Conservation (phyloP, 352 stramenopile genomes). For the Lagenidium sp. region DNA sequence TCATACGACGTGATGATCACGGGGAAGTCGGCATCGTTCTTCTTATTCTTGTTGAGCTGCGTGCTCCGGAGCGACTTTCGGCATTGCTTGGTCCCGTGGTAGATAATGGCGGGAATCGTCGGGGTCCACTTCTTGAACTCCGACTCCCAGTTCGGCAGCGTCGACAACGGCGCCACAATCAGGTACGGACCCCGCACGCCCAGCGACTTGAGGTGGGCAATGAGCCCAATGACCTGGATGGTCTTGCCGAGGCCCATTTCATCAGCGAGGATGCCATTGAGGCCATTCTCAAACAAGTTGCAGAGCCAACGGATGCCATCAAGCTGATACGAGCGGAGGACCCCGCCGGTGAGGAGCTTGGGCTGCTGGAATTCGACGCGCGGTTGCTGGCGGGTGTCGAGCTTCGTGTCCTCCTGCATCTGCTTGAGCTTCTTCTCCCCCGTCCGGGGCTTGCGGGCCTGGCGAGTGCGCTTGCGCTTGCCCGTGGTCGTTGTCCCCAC, state of each 20-base stretch:
- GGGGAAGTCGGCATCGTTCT: constrained; percentile 58
- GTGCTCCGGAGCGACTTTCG: constrained; percentile 37
- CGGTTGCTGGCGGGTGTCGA: constrained; percentile 30
- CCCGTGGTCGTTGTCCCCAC: constrained; percentile 4
- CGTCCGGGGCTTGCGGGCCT: constrained; percentile 4
- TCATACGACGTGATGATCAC: constrained; percentile 87
- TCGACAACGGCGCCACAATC: constrained; percentile 97
- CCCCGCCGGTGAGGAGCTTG: constrained; percentile 63
- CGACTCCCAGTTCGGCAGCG: constrained; percentile 97
- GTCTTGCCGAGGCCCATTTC: constrained; percentile 91
- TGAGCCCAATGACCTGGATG: constrained; percentile 89
- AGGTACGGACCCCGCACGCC: constrained; percentile 93
- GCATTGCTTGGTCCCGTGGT: constrained; percentile 87
- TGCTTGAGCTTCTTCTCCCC: constrained; percentile 65
- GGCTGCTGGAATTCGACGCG: constrained; percentile 62
- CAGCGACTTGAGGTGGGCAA: constrained; percentile 90
- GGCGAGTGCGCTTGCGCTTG: constrained; percentile 37
- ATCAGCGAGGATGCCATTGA: constrained; percentile 89
- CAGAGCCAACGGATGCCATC: constrained; percentile 96
- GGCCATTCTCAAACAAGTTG: constrained; percentile 95
- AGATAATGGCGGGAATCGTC: constrained; percentile 94
- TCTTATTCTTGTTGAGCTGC: constrained; percentile 41
- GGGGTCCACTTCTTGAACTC: constrained; percentile 78
- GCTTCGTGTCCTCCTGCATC: constrained; percentile 37
- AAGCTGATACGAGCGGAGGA: constrained; percentile 93